These are phyloP conservation scores for Dipodascopsis uninucleata DNA, from an alignment of 805 yeast genomes.

Conservation along the genomic window DNA sequence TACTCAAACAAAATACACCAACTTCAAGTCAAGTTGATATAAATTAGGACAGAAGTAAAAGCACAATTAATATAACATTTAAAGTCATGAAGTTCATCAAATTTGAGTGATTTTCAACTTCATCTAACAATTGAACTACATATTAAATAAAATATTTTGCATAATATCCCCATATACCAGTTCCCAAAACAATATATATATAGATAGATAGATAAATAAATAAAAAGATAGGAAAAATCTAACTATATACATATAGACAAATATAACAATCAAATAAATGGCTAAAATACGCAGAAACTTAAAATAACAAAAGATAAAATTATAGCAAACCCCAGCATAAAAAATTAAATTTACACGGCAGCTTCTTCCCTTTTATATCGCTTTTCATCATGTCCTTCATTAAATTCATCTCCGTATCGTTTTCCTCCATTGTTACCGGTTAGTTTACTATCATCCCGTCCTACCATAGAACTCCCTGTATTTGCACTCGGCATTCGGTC, in stretches of 20 bases:
- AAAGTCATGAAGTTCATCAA: too few relatives aligned
- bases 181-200: too few relatives aligned
- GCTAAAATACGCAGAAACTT: not conserved
- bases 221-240: too few relatives aligned
- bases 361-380: not conserved
- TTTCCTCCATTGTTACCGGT: conserved; percentile 5
- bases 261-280: not conserved
- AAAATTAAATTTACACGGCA: not conserved
- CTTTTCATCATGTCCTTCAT: conserved; percentile 7
- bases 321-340: not conserved
- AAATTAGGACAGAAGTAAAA: too few relatives aligned
- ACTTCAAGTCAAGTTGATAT: too few relatives aligned
- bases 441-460: not conserved
- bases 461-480: conserved; percentile 1
- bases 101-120: too few relatives aligned
- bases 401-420: conserved; percentile 1
- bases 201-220: too few relatives aligned
- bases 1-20: too few relatives aligned
- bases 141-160: conserved; percentile 1
- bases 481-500: not conserved
- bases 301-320: not conserved
- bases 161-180: not conserved
- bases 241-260: too few relatives aligned
- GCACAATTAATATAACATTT: not conserved
- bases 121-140: too few relatives aligned